These are phyloP conservation scores for Fomitopsis palustris DNA, from an alignment of 1,284 basidiomycete species.

Conservation along the genomic window DNA sequence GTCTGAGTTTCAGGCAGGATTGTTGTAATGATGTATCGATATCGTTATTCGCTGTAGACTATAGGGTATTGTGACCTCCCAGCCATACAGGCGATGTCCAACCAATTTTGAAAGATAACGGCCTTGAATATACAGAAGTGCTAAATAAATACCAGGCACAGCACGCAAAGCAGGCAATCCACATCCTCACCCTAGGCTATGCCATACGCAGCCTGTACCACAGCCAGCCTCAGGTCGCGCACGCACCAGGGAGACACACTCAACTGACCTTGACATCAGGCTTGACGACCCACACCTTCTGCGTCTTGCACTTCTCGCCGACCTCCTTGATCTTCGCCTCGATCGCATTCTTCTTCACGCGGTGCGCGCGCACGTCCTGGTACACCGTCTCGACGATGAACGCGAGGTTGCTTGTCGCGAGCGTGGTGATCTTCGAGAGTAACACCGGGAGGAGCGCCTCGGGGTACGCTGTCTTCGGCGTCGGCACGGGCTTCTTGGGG, in stretches of 20 bases:
- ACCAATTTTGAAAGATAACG: no score
- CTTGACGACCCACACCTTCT: conserved; percentile 69
- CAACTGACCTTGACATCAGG: conserved; percentile 31
- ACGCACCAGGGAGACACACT: neutral
- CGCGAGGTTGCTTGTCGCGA: conserved; percentile 56
- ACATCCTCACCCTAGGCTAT: neutral
- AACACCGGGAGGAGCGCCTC: conserved; percentile 57
- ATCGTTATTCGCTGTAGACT: neutral
- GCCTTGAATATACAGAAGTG: neutral
- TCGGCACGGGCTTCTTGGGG: conserved; percentile 32
- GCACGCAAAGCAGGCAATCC: neutral
- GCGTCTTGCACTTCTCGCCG: conserved; percentile 64
- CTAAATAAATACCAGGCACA: neutral
- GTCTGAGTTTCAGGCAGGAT: neutral
- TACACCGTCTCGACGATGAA: conserved; percentile 71
- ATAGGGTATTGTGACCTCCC: no score
- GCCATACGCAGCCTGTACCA: conserved; percentile 3
- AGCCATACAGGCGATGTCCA: no score
- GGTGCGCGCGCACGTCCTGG: conserved; percentile 59
- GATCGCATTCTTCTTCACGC: conserved; percentile 78
- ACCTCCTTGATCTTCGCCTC: conserved; percentile 77
- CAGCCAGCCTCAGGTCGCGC: neutral
- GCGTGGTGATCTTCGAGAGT: conserved; percentile 50
- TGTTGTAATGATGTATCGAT: neutral
- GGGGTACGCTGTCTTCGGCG: conserved; percentile 64